Base-by-base conservation (phyloP, 306 rosid genomes). In the Citrullus amarus region DNA sequence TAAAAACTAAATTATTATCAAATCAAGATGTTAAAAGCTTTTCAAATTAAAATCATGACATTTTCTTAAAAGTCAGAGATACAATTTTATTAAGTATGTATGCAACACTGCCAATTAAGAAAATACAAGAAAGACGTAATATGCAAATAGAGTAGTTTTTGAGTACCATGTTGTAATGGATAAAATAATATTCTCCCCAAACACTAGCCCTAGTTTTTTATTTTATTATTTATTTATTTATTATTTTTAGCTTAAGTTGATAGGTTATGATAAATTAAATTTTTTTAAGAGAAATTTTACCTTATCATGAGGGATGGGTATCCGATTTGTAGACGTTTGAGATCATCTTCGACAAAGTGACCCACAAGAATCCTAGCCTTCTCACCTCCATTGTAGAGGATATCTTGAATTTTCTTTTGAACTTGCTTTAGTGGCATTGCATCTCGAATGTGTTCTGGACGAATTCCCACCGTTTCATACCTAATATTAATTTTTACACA, bases 381-480 rank as follows among this genome's bases (percentile, higher is more conserved):
- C 61, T 91, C 99, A 0, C 88, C 84, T 16, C 99, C 98, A 60
- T 90, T 91, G 90, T 92, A 88, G 56, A 96, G 90, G 59, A 92
- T 90, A 34, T 96, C 99, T 78, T 92, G 97, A 82, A 96, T 82
- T 89, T 82, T 96, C 87, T 82, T 91, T 71, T 89, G 97, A 54
- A 93, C 93, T 78, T 88, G 90, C 74, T 80, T 90, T 75, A 83
- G 32, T 25, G 88, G 89, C 91, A 91, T 89, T 58, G 98, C 99
- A 77, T 96, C 99, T 85, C 96, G 89, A 48, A 93, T 77, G 79
- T 90, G 78, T 81, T 96, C 99, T 8, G 90, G 88, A 75, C 97
- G 91, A 57, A 92, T 88, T 11, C 99, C 98, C 17, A 97, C 93
- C n/a, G 89, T 87, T 78, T 91, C 98, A 80, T 88, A 96, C 92